A percentile compares a stretch with the other conserved stretches of the same genome.
phyloP scores from a whole-genome alignment of 208 protist genomes.

The Acanthamoeba royreba region DNA sequence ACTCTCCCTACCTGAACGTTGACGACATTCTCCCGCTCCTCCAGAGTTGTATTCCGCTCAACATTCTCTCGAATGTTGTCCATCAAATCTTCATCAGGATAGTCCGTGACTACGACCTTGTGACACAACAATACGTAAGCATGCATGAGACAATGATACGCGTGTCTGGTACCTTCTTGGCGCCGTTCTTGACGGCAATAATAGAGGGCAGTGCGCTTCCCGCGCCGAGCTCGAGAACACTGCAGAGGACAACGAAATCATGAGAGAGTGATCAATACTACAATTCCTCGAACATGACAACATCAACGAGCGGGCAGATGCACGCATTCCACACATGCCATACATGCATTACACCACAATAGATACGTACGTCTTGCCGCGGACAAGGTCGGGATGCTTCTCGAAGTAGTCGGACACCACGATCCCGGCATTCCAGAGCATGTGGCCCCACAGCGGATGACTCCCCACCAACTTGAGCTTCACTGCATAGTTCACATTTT shows the following conservation, averaged over 20 bases:
- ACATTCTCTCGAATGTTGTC: conserved; percentile 50
- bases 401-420: conserved; percentile 56
- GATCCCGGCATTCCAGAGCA: conserved; percentile 58
- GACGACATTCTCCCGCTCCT: background rate
- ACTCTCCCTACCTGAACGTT: background rate
- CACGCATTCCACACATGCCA: background rate
- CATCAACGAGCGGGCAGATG: background rate
- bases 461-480: background rate
- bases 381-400: background rate
- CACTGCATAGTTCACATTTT: no score
- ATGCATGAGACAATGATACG: background rate
- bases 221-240: conserved; percentile 58
- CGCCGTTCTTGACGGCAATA: conserved; percentile 43
- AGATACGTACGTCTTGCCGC: conserved; percentile 53
- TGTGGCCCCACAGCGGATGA: conserved; percentile 57
- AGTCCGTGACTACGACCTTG: conserved; percentile 53
- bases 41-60: background rate
- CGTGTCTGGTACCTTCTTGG: conserved; percentile 45
- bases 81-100: conserved; percentile 51
- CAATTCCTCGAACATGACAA: no score
- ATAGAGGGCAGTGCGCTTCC: conserved; percentile 53
- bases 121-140: no score
- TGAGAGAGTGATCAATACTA: no score
- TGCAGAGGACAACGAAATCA: background rate
- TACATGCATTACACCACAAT: background rate